Evolutionary conservation across 306 rosid species (phyloP), one percentile per base, ranked within the genome.

Genomic region (Mimosa bimucronata): DNA sequence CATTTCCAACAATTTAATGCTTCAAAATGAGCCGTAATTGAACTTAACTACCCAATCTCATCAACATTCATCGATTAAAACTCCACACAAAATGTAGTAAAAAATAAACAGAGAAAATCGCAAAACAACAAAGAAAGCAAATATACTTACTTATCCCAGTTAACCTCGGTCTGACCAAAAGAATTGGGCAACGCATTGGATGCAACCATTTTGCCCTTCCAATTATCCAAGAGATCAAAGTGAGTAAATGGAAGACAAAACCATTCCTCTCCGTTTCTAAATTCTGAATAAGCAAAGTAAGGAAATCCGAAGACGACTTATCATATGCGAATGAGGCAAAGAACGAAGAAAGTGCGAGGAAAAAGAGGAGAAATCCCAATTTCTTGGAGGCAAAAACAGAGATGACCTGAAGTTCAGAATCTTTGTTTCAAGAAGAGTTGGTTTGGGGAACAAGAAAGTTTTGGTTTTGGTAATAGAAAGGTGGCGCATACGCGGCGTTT

Each of bases 81-180:
- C 23, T 19, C 28, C n/a, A n/a, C n/a, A n/a, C n/a, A 66, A 31
- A 45, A 55, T n/a, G 72, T 9, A 25, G 18, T 38, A n/a, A n/a
- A 19, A 18, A 67, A 38, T 37, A 67, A n/a, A 67, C 28, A 9
- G 9, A 25, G 9, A 23, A 67, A 67, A 37, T 1, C 4, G 72
- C 72, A 10, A 38, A 50, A 64, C 3, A 70, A 70, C 1, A n/a
- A 46, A 75, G 25, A 70, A 44, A 71, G 14, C 5, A 80, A 31
- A n/a, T n/a, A n/a, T n/a, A 31, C 88, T 40, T 88, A 94, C 99
- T 95, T 93, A 87, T 95, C 98, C 99, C 99, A 95, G 85, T 95
- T 92, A 60, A 95, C 93, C 87, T 93, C 99, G 61, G 98, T 81
- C 34, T 88, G 94, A 74, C 91, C 94, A 52, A 88, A 85, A 53